These are phyloP conservation scores for Hymenoscyphus repandus DNA, from an alignment of 2,329 filamentous ascomycete species.

Conservation along the genomic window DNA sequence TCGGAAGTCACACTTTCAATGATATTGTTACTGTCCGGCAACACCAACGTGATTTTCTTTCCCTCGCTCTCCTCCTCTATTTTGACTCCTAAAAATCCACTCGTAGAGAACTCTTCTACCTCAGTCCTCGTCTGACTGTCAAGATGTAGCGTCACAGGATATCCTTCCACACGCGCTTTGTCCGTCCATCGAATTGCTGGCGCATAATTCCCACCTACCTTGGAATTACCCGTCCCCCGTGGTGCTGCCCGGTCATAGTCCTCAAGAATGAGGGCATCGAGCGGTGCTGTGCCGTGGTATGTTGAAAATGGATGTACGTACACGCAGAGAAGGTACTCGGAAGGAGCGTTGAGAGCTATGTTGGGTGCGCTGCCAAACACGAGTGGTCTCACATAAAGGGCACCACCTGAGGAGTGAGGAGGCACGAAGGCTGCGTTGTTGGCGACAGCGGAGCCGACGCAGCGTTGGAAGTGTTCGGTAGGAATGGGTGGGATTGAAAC, in stretches of 20 bases:
- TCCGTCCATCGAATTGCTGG: constrained; percentile 87
- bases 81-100: constrained; percentile 80
- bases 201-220: constrained; percentile 93
- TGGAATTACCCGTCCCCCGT: constrained; percentile 83
- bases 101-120: constrained; percentile 93
- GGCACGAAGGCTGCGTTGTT: constrained; percentile 90
- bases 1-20: constrained; percentile 81
- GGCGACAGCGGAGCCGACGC: constrained; percentile 73
- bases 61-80: constrained; percentile 34
- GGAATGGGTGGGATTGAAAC: constrained; percentile 81
- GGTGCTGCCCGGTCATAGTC: constrained; percentile 93
- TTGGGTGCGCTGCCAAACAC: constrained; percentile 84
- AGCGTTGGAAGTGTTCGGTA: constrained; percentile 67
- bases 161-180: constrained; percentile 71
- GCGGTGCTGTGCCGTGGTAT: constrained; percentile 84
- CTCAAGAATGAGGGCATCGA: constrained; percentile 76
- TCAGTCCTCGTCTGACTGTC: constrained; percentile 80
- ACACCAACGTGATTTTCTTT: constrained; percentile 44
- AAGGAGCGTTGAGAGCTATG: constrained; percentile 76
- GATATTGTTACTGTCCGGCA: constrained; percentile 77
- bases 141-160: constrained; percentile 89
- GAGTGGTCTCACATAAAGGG: constrained; percentile 87
- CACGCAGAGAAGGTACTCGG: constrained; percentile 88
- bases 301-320: constrained; percentile 90
- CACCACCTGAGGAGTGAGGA: constrained; percentile 80